phyloP scores from a whole-genome alignment of 257 asterid genomes.

The Solanum sparsipilum region DNA sequence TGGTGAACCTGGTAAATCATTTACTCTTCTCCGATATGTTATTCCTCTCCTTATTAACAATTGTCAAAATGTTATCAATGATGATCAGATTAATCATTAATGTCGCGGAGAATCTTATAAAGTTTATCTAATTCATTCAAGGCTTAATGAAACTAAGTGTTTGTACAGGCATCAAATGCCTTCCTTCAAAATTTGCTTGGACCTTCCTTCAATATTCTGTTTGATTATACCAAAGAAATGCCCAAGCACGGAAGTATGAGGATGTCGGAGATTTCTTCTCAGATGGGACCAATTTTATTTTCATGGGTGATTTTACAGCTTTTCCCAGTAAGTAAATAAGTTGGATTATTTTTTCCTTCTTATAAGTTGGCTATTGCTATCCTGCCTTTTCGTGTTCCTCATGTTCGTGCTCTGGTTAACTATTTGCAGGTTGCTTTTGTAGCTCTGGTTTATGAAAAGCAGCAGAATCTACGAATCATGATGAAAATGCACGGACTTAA shows the following conservation, averaged over 20 bases:
- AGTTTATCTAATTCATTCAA: not conserved
- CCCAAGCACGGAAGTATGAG: slow-evolving; percentile 64
- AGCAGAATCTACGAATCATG: slow-evolving; percentile 80
- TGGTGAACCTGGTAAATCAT: slow-evolving; percentile 68
- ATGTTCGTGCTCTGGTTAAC: not conserved
- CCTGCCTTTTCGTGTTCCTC: not conserved
- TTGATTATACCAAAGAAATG: slow-evolving; percentile 85
- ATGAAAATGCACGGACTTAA: slow-evolving; percentile 99
- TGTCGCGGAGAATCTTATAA: not conserved
- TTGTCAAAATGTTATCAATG: not conserved
- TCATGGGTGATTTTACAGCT: slow-evolving; percentile 69
- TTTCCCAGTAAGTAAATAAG: slow-evolving; percentile 68
- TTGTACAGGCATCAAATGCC: slow-evolving; percentile 74
- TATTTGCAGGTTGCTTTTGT: slow-evolving; percentile 52
- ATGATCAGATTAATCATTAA: not conserved
- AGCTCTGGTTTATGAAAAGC: slow-evolving; percentile 82
- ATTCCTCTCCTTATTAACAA: not conserved
- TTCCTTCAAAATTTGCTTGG: slow-evolving; percentile 72
- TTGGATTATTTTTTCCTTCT: not conserved
- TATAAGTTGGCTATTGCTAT: not conserved
- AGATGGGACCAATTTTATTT: slow-evolving; percentile 85
- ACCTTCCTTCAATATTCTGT: slow-evolving; percentile 38
- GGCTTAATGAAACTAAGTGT: not conserved
- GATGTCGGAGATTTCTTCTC: slow-evolving; percentile 71
- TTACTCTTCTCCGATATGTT: not conserved